Base-by-base conservation (phyloP, 2,329 filamentous ascomycete genomes). In the Taxawa tesnikishii region DNA sequence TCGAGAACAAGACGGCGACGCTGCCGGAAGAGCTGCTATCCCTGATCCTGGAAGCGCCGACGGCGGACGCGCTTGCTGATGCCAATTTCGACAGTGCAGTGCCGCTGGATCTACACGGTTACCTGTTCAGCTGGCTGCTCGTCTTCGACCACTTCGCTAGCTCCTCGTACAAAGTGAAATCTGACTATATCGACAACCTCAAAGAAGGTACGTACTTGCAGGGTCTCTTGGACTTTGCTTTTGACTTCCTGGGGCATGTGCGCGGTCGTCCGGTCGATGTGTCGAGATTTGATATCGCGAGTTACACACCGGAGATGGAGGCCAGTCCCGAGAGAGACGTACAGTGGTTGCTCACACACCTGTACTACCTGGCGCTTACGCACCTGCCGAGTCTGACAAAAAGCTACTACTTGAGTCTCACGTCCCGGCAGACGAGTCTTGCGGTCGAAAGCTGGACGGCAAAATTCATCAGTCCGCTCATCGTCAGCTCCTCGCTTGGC, bases 91-190 rank as follows among this genome's bases (percentile, higher is more conserved):
- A 75, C 4, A 64, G 71, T 11, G 61, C 51, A 19, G 80, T 87
- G 45, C 84, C 84, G 8, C 61, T 73, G 1, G 50, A 70, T 0
- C 64, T 94, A 29, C 74, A 84, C 32, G 75, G 78, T 7, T 98
- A 94, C 48, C 66, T 98, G 3, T 64, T 94, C 16, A 81, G 83
- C 8, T 98, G 90, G 90, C 73, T 83, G 41, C 65, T 96, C 1
- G 68, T 94, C 1, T 96, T 93, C 49, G 84, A 93, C 44, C 79
- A 88, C 27, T 92, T 88, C 49, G 39, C 38, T 10, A 47, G 47
- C 16, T 49, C 53, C 5, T 56, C 87, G 0, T 79, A 82, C 53
- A 83, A 84, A 45, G 75, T 96, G 11, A 81, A 84, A 43, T 74
- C 73, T 37, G 77, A 87, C 46, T 96, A 94, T 47, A 71, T 75